Percentiles rank a stretch among this genome's conserved stretches.
phyloP scores from a whole-genome alignment of 2,329 filamentous ascomycete genomes.

The Sporothrix humicola region DNA sequence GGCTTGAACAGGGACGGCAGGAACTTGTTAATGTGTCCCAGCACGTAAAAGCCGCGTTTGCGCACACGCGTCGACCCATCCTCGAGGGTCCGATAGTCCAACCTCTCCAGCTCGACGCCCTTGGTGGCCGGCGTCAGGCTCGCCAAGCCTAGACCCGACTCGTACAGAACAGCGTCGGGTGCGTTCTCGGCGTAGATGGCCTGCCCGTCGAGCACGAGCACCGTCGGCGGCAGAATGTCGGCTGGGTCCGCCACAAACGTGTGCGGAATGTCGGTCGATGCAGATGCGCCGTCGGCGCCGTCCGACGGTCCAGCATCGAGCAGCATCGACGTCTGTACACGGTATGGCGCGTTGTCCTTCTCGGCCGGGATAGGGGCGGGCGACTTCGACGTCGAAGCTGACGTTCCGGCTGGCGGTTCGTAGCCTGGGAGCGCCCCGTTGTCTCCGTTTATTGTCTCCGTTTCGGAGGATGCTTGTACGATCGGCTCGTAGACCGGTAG shows the following conservation, averaged over 20 bases:
- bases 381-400: background rate
- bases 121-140: conserved; percentile 6
- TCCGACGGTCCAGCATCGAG: background rate
- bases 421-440: background rate
- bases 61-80: background rate
- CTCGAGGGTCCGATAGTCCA: background rate
- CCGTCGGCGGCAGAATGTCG: conserved; percentile 15
- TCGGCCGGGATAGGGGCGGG: background rate
- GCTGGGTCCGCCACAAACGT: conserved; percentile 16
- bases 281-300: background rate
- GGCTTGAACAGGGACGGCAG: background rate
- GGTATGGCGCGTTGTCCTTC: background rate
- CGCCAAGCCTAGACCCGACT: conserved; percentile 17
- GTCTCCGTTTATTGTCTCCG: background rate
- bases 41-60: conserved; percentile 12
- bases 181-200: conserved; percentile 17
- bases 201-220: conserved; percentile 8
- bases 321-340: conserved; percentile 8
- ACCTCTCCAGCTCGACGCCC: conserved; percentile 6
- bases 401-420: background rate
- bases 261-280: background rate
- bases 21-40: background rate
- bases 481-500: background rate
- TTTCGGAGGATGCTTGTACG: background rate
- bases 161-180: conserved; percentile 1